A percentile compares a stretch with the other conserved stretches of the same genome.
These are phyloP conservation scores for Fusarium hainanense DNA, from an alignment of 2,329 filamentous ascomycete species.

Conservation along the genomic window DNA sequence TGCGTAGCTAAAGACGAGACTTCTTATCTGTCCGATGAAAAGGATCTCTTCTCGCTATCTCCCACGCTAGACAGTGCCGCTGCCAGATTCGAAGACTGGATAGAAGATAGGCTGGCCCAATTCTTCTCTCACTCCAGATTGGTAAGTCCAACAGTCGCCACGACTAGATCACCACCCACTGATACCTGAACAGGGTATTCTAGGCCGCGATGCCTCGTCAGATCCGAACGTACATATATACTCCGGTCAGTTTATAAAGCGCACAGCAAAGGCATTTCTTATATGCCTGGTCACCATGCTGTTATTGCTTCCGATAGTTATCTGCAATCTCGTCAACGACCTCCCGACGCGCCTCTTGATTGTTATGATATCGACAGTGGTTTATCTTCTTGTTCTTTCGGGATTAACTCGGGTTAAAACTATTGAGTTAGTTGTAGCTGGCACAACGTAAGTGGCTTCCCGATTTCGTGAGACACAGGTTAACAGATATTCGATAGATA, in stretches of 20 bases:
- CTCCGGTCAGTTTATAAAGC: background rate
- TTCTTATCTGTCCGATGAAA: background rate
- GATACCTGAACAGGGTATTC: background rate
- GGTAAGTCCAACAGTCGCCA: background rate
- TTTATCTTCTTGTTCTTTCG: background rate
- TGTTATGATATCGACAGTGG: conserved; percentile 2
- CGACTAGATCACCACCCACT: accelerated
- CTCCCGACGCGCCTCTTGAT: background rate
- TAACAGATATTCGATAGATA: background rate
- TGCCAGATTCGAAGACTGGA: background rate
- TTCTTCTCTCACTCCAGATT: background rate
- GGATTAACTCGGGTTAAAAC: background rate
- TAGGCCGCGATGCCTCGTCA: background rate
- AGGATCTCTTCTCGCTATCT: background rate
- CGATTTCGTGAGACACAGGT: accelerated
- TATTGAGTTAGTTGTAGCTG: background rate
- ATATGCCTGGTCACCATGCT: conserved; percentile 1
- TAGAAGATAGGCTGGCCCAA: background rate
- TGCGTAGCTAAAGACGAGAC: background rate
- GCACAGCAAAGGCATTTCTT: background rate
- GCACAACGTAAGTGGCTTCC: background rate
- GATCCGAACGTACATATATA: conserved; percentile 3
- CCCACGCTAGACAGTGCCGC: background rate
- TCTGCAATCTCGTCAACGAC: background rate
- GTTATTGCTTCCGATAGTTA: background rate